These are phyloP conservation scores for Vickermania ingenoplastis DNA, from an alignment of 208 protist genomes.

Conservation along the genomic window DNA sequence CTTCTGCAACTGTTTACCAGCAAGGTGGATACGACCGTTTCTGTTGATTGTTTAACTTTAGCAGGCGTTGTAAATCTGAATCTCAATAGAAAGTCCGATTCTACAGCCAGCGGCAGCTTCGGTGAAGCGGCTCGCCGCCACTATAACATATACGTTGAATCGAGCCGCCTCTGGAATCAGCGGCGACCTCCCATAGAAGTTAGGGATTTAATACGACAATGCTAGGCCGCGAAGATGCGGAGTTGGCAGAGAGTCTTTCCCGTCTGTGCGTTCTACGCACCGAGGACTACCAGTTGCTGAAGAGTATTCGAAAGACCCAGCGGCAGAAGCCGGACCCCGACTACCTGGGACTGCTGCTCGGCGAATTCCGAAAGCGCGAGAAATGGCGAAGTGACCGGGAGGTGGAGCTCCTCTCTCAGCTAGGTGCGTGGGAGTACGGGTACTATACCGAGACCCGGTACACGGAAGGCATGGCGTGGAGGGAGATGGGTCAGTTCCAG, in stretches of 20 bases:
- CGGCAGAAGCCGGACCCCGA: constrained; percentile 3
- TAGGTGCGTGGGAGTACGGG: constrained; percentile 18
- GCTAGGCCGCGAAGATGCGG: constrained; percentile 19
- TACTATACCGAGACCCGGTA: constrained; percentile 5
- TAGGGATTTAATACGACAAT: too few species aligned
- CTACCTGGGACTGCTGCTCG: constrained; percentile 22
- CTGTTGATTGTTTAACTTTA: too few species aligned
- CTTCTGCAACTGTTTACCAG: too few species aligned
- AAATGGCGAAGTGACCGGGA: constrained; percentile 11
- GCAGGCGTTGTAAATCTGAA: too few species aligned
- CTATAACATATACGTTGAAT: too few species aligned
- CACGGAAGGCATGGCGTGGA: constrained; percentile 8
- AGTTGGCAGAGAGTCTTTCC: constrained; percentile 27
- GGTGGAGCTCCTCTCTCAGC: constrained; percentile 9
- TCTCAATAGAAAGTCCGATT: too few species aligned
- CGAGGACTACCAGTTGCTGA: constrained; percentile 31
- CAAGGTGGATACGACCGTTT: too few species aligned
- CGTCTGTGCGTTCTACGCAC: constrained; percentile 35
- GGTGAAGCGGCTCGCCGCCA: too few species aligned
- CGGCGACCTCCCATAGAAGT: too few species aligned
- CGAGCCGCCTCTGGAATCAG: too few species aligned
- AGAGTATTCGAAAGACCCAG: constrained; percentile 12
- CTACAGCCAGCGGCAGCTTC: too few species aligned
- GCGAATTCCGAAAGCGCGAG: constrained; percentile 28
- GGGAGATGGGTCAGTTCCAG: constrained; percentile 4